phyloP scores from a whole-genome alignment of 139 green algal species.

The Monoraphidium neglectum region DNA sequence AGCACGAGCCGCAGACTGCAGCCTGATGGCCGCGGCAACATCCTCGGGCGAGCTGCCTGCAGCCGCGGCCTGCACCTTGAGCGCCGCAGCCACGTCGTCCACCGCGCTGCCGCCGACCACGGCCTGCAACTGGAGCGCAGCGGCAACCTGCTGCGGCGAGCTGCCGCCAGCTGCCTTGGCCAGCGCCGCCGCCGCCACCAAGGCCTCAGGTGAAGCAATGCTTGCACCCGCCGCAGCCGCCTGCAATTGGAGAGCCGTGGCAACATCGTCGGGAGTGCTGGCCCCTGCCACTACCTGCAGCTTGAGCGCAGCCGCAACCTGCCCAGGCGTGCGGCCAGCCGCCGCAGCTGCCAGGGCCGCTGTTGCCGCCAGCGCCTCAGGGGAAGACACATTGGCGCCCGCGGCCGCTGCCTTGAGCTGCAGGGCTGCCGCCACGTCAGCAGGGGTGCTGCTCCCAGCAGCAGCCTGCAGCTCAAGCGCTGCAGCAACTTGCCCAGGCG shows the following conservation, averaged over 20 bases:
- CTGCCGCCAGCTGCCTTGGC: background rate
- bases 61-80: background rate
- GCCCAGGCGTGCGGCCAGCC: too few species aligned
- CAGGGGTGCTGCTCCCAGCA: too few species aligned
- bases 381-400: too few species aligned
- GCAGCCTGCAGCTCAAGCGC: too few species aligned
- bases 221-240: too few species aligned
- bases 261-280: too few species aligned
- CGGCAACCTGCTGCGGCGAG: background rate
- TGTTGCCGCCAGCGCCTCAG: too few species aligned
- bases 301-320: constrained; percentile 14
- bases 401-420: too few species aligned
- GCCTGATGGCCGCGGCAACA: background rate
- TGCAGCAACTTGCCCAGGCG: too few species aligned
- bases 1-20: background rate
- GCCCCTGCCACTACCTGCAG: constrained; percentile 19
- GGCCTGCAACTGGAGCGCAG: background rate
- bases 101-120: background rate
- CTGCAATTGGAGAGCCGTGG: too few species aligned
- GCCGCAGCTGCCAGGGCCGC: too few species aligned
- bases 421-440: too few species aligned
- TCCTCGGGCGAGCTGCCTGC: background rate
- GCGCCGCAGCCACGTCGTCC: background rate
- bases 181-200: constrained; percentile 2
- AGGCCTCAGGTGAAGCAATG: constrained; percentile 4